phyloP scores from a whole-genome alignment of 2,329 filamentous ascomycete genomes.

The Monilinia fructicola region DNA sequence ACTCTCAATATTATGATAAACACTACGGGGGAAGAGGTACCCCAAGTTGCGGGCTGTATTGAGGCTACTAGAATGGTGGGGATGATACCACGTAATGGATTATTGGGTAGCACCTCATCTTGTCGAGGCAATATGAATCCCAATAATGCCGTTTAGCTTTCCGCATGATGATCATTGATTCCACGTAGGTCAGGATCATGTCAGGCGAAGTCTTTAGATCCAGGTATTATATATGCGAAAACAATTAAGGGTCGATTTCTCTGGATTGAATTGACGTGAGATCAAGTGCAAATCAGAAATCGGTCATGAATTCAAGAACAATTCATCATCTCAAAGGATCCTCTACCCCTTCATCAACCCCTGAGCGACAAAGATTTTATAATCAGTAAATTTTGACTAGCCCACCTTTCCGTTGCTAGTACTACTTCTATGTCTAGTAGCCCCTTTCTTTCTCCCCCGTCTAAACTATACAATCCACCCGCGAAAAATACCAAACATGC shows the following conservation, averaged over 20 bases:
- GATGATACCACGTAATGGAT: neutral
- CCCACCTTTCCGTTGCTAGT: conserved; percentile 21
- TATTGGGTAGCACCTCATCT: neutral
- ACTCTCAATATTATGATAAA: neutral
- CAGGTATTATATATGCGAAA: neutral
- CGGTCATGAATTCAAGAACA: neutral
- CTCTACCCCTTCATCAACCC: too few relatives aligned
- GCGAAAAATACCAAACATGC: conserved; percentile 85
- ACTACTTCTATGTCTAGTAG: conserved; percentile 11
- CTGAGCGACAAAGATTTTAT: neutral
- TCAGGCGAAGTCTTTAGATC: too few relatives aligned
- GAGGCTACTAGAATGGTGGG: neutral
- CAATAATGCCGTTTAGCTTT: neutral
- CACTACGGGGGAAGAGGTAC: neutral
- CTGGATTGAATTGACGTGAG: neutral
- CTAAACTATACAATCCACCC: conserved; percentile 86
- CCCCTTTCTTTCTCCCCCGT: conserved; percentile 42
- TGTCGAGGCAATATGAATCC: neutral
- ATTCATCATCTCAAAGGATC: neutral
- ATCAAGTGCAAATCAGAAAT: neutral
- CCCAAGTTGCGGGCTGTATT: neutral
- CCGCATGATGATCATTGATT: neutral
- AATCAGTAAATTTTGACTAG: conserved; percentile 17
- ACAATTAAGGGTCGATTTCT: neutral
- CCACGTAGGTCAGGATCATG: neutral